A percentile compares a stretch with the other conserved stretches of the same genome.
These are phyloP conservation scores for Wallacemonas rigidus DNA, from an alignment of 208 protist species.

Conservation along the genomic window DNA sequence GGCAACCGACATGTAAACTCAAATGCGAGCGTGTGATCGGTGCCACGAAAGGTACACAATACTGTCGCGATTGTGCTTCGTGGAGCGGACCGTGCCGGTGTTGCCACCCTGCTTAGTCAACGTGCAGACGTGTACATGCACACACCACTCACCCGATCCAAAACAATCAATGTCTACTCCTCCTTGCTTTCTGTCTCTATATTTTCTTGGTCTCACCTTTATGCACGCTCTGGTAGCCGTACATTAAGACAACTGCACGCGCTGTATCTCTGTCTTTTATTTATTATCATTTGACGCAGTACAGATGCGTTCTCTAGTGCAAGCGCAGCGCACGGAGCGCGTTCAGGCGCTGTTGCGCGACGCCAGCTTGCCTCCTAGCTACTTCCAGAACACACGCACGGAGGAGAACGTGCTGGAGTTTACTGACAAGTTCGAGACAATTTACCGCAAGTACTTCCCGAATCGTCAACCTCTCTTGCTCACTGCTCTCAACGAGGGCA, in stretches of 20 bases:
- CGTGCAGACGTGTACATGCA: too few species aligned
- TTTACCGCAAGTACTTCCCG: conserved; percentile 84
- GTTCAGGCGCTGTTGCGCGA: conserved; percentile 44
- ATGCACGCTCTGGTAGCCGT: neutral
- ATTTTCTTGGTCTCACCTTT: neutral
- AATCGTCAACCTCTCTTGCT: conserved; percentile 77
- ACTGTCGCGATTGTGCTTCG: too few species aligned
- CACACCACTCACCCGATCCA: too few species aligned
- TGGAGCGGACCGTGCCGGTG: too few species aligned
- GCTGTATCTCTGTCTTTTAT: neutral
- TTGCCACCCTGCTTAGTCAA: too few species aligned
- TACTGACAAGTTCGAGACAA: conserved; percentile 57
- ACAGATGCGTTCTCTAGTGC: neutral
- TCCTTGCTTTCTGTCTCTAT: neutral
- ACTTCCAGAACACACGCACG: conserved; percentile 54
- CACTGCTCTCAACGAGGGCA: conserved; percentile 75
- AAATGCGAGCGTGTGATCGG: too few species aligned
- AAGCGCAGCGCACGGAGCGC: conserved; percentile 34
- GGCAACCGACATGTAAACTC: too few species aligned
- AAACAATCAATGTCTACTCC: neutral
- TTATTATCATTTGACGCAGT: conserved; percentile 5
- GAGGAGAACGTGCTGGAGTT: conserved; percentile 70
- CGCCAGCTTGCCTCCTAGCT: conserved; percentile 62
- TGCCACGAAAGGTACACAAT: too few species aligned
- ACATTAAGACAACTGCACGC: neutral